Percentiles rank a stretch among this genome's conserved stretches.
These are phyloP conservation scores for Termitomyces sp. DNA, from an alignment of 768 basidiomycete genomes.

Conservation along the genomic window DNA sequence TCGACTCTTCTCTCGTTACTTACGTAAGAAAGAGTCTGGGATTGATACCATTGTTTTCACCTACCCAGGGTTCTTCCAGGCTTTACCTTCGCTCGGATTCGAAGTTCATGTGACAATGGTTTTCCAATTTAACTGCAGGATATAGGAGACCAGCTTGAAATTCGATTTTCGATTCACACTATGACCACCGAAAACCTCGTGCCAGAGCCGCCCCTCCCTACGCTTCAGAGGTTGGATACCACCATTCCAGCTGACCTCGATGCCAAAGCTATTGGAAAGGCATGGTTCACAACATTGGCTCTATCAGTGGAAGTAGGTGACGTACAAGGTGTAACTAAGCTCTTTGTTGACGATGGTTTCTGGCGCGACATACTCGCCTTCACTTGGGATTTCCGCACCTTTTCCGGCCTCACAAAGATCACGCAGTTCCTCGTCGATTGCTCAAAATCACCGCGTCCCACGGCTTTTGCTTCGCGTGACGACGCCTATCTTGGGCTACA, in stretches of 20 bases:
- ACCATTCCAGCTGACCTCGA: constrained; percentile 19
- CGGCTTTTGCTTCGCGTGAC: constrained; percentile 27
- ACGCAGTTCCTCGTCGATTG: constrained; percentile 19
- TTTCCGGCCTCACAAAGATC: constrained; percentile 16
- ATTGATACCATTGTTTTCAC: too few species aligned
- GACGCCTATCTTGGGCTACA: constrained; percentile 30
- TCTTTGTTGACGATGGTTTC: constrained; percentile 21
- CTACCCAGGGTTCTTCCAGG: too few species aligned
- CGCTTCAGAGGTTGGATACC: constrained; percentile 23
- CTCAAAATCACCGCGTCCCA: constrained; percentile 14
- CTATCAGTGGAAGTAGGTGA: constrained; percentile 14
- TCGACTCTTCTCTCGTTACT: too few species aligned
- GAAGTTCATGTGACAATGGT: too few species aligned
- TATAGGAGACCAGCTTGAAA: too few species aligned
- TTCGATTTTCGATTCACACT: too few species aligned
- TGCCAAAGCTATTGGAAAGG: constrained; percentile 19
- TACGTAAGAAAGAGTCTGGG: too few species aligned
- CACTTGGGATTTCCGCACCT: constrained; percentile 26
- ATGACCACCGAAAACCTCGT: background rate
- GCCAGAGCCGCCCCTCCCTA: constrained; percentile 23
- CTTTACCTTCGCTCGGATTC: too few species aligned
- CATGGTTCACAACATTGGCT: constrained; percentile 26
- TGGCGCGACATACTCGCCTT: constrained; percentile 22
- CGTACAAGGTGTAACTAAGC: constrained; percentile 12
- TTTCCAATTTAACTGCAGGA: too few species aligned